Evolutionary conservation across 2,329 filamentous ascomycete genomes (phyloP), one percentile per base, ranked within the genome.

Genomic region (Ophiocordyceps camponoti-leonardi): DNA sequence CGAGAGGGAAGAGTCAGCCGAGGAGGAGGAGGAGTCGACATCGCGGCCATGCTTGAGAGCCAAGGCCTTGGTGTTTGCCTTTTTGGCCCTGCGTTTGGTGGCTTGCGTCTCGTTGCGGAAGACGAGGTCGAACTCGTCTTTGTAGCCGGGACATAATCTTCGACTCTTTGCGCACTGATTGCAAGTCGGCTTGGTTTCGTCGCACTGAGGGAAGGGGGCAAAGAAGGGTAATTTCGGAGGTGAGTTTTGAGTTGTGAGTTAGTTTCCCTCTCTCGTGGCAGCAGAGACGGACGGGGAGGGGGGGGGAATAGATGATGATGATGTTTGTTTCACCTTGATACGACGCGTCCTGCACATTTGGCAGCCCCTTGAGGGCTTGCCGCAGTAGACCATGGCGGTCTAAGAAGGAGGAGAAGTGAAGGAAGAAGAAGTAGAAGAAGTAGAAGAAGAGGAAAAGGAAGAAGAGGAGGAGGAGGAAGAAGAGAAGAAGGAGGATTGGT

Each of bases 271-370:
- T n/a, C n/a, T n/a, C n/a, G n/a, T n/a, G n/a, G n/a, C n/a, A n/a
- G n/a, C n/a, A n/a, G n/a, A n/a, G n/a, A n/a, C n/a, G n/a, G n/a
- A n/a, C n/a, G n/a, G n/a, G n/a, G n/a, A n/a, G n/a, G n/a, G n/a
- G n/a, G n/a, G n/a, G n/a, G n/a, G n/a, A n/a, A n/a, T n/a, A n/a
- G n/a, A n/a, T n/a, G n/a, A n/a, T n/a, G n/a, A n/a, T n/a, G n/a
- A n/a, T 11, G n/a, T 39, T 20, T 45, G 6, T 11, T 31, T 8
- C 68, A 82, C 81, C 72, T 85, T 85, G 57, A 86, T 85, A 53
- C 81, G 72, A 51, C 81, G 71, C 33, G 73, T 81, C 58, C 81
- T 74, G 59, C 81, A 86, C 74, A 81, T 84, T 64, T 83, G 80
- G 55, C 81, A 86, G 54, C 80, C 81, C 63, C 69, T 65, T 1